These are phyloP conservation scores for Trametes cingulata DNA, from an alignment of 768 basidiomycete species.

Conservation along the genomic window DNA sequence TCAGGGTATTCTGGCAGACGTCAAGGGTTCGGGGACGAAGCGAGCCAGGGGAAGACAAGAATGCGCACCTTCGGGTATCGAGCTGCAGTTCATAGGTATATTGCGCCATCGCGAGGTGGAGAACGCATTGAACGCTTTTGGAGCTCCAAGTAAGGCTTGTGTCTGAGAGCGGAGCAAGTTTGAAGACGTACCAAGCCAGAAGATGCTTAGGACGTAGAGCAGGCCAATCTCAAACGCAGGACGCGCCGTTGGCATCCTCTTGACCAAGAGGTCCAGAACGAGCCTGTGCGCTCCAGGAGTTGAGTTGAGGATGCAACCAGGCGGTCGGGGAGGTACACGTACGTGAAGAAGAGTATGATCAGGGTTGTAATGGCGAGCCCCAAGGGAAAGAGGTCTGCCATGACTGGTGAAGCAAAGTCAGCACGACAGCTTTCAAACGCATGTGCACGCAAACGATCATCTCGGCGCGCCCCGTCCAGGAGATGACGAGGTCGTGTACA, in stretches of 20 bases:
- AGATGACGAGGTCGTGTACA: no score
- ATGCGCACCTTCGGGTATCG: slow-evolving; percentile 47
- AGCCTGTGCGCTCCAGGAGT: slow-evolving; percentile 35
- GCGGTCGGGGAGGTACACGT: slow-evolving; percentile 21
- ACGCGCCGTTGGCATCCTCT: slow-evolving; percentile 45
- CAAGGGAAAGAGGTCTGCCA: slow-evolving; percentile 63
- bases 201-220: slow-evolving; percentile 46
- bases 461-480: no score
- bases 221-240: slow-evolving; percentile 50
- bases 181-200: slow-evolving; percentile 50
- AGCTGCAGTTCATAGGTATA: slow-evolving; percentile 48
- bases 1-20: slow-evolving; percentile 40
- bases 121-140: slow-evolving; percentile 52
- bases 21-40: not conserved
- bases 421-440: not conserved
- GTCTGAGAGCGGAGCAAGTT: not conserved
- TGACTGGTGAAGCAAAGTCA: slow-evolving; percentile 35
- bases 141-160: not conserved
- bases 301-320: not conserved
- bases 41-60: not conserved
- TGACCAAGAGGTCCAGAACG: slow-evolving; percentile 42
- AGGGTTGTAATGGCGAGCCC: slow-evolving; percentile 56
- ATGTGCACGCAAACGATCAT: no score
- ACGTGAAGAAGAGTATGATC: slow-evolving; percentile 45
- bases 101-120: slow-evolving; percentile 58